These are phyloP conservation scores for Elongisporangium prolatum DNA, from an alignment of 352 stramenopile genomes.

Conservation along the genomic window DNA sequence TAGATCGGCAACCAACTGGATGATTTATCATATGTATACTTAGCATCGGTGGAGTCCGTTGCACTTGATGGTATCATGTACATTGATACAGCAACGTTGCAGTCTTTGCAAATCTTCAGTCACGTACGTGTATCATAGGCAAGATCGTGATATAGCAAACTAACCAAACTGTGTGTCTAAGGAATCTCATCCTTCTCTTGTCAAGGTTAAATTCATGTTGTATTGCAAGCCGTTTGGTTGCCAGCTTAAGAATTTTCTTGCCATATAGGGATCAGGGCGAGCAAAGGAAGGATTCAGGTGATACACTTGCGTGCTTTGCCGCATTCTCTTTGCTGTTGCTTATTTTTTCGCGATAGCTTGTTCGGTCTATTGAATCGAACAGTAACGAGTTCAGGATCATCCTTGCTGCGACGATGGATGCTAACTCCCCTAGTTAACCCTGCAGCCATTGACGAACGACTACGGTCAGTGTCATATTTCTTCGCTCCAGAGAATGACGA, in stretches of 20 bases:
- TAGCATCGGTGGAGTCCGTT: conserved; percentile 61
- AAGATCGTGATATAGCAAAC: conserved; percentile 6
- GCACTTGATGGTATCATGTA: conserved; percentile 76
- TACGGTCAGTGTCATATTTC: conserved; percentile 62
- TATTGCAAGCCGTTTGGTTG: not conserved
- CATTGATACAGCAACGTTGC: conserved; percentile 62
- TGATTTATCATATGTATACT: conserved; percentile 35
- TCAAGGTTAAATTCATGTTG: conserved; percentile 41
- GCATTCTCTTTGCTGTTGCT: not conserved
- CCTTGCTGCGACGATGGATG: conserved; percentile 75
- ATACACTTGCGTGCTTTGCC: not conserved
- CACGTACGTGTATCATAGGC: conserved; percentile 25
- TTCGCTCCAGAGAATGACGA: conserved; percentile 41
- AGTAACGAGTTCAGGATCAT: conserved; percentile 58
- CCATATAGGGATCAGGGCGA: conserved; percentile 50
- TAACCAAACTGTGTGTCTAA: conserved; percentile 14
- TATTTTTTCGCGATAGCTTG: conserved; percentile 24
- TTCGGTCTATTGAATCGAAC: conserved; percentile 79
- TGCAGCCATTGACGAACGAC: conserved; percentile 43
- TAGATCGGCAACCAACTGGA: conserved; percentile 85
- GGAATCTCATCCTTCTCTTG: conserved; percentile 73
- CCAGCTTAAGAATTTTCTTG: conserved; percentile 1
- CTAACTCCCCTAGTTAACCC: conserved; percentile 55
- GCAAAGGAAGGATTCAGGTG: conserved; percentile 86
- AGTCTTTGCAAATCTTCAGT: conserved; percentile 83